phyloP scores from a whole-genome alignment of 805 yeast genomes.

The Clavispora vitiphila region DNA sequence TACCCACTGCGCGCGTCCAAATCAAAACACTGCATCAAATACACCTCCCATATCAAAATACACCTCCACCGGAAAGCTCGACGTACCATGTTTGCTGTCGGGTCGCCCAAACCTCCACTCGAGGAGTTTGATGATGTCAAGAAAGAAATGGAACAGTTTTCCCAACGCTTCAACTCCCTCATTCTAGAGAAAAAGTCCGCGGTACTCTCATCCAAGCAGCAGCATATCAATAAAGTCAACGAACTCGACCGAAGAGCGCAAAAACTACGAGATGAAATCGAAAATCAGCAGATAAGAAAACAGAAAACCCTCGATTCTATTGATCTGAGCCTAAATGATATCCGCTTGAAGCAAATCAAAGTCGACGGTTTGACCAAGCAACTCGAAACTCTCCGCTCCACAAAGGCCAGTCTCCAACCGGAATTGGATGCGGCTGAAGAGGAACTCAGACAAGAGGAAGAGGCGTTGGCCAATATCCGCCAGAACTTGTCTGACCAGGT shows the following conservation, averaged over 20 bases:
- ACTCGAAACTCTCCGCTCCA: slow-evolving; percentile 28
- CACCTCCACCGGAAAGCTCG: not conserved
- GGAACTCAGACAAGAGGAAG: slow-evolving; percentile 24
- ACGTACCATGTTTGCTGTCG: slow-evolving; percentile 2
- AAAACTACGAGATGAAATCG: slow-evolving; percentile 26
- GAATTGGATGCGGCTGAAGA: slow-evolving; percentile 30
- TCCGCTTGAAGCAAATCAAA: slow-evolving; percentile 29
- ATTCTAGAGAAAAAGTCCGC: slow-evolving; percentile 28
- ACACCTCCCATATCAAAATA: too few relatives aligned
- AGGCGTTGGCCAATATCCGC: slow-evolving; percentile 27
- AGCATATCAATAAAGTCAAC: slow-evolving; percentile 24
- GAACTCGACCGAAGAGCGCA: slow-evolving; percentile 28
- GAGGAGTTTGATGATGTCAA: slow-evolving; percentile 35
- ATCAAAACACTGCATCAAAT: not conserved
- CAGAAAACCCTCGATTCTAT: slow-evolving; percentile 25
- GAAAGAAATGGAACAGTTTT: slow-evolving; percentile 34
- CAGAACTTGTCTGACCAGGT: slow-evolving; percentile 39
- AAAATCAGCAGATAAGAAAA: slow-evolving; percentile 21
- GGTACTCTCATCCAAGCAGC: slow-evolving; percentile 30
- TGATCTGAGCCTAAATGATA: slow-evolving; percentile 17
- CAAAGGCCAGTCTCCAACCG: slow-evolving; percentile 18
- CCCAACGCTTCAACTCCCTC: slow-evolving; percentile 31
- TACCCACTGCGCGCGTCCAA: not conserved
- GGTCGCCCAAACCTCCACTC: slow-evolving; percentile 11
- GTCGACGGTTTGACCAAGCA: slow-evolving; percentile 31